Evolutionary conservation across 1,284 basidiomycete species (phyloP).

Genomic region (Irpex rosettiformis): DNA sequence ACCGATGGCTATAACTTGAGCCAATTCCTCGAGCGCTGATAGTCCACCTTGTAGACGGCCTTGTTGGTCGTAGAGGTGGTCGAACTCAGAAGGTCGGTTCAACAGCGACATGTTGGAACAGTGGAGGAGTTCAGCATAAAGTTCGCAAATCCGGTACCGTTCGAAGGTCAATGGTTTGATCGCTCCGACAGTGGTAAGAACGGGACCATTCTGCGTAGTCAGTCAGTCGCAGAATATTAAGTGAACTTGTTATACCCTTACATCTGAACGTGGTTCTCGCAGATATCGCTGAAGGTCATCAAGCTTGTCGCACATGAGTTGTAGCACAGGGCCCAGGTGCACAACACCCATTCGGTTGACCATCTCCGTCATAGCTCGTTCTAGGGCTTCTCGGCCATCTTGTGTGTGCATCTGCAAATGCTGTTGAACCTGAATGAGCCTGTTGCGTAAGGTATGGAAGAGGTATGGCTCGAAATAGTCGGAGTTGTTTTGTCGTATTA

Average conservation of each 20-base stretch:
- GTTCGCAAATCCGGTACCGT: slow-evolving; percentile 94
- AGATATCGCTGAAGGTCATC: slow-evolving; percentile 74
- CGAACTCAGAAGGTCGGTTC: slow-evolving; percentile 73
- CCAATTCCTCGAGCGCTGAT: slow-evolving; percentile 76
- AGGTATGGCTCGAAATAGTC: slow-evolving; percentile 98
- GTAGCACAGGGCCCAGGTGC: slow-evolving; percentile 83
- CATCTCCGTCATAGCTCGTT: slow-evolving; percentile 83
- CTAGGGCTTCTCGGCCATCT: slow-evolving; percentile 68
- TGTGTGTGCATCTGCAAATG: slow-evolving; percentile 41
- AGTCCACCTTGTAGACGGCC: slow-evolving; percentile 83
- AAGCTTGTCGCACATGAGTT: slow-evolving; percentile 73
- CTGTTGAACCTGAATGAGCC: slow-evolving; percentile 85
- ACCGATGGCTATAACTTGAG: slow-evolving; percentile 69
- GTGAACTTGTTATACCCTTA: slow-evolving; percentile 35
- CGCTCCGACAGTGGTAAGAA: slow-evolving; percentile 68
- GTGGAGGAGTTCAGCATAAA: slow-evolving; percentile 95
- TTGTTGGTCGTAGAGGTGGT: slow-evolving; percentile 66
- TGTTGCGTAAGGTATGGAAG: slow-evolving; percentile 92
- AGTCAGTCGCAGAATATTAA: slow-evolving; percentile 7
- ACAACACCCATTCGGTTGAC: slow-evolving; percentile 92
- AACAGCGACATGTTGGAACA: slow-evolving; percentile 98
- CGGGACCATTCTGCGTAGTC: slow-evolving; percentile 48
- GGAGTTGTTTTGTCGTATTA: slow-evolving; percentile 98
- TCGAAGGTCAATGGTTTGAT: slow-evolving; percentile 89
- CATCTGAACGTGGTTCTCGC: slow-evolving; percentile 70